phyloP scores from a whole-genome alignment of 768 basidiomycete species.

The Gymnopilus junonius region DNA sequence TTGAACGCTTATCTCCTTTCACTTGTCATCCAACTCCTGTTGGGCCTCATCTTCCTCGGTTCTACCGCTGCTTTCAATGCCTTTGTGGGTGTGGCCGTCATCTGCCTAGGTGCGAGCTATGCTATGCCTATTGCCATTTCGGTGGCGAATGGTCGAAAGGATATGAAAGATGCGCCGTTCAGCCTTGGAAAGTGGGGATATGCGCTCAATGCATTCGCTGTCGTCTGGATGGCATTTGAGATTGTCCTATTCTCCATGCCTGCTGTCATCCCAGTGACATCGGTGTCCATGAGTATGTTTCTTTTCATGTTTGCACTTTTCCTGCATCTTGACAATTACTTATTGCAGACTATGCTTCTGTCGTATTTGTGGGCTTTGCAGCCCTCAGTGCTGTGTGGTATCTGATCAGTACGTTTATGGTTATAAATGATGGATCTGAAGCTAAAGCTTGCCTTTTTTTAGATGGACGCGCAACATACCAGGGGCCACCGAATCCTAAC shows the following conservation, averaged over 20 bases:
- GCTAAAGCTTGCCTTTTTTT: background rate
- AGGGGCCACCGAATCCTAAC: constrained; percentile 42
- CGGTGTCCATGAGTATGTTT: constrained; percentile 49
- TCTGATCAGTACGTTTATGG: constrained; percentile 47
- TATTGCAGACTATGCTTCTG: constrained; percentile 63
- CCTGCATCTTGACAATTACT: background rate
- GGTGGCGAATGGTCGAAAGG: constrained; percentile 45
- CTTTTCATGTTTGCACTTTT: background rate
- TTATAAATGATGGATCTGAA: too few relatives aligned
- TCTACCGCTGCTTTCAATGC: constrained; percentile 69
- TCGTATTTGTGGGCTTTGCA: constrained; percentile 68
- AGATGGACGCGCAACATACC: constrained; percentile 50
- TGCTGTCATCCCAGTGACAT: constrained; percentile 58
- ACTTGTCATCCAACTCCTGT: constrained; percentile 57
- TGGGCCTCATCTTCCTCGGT: constrained; percentile 67
- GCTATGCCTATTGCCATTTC: constrained; percentile 64
- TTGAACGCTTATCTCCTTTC: constrained; percentile 65
- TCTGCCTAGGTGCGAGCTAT: constrained; percentile 68
- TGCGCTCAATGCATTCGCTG: constrained; percentile 52
- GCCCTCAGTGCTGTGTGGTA: constrained; percentile 66
- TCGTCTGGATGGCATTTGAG: constrained; percentile 65
- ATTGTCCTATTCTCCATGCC: constrained; percentile 75
- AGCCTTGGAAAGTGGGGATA: constrained; percentile 49
- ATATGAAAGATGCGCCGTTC: constrained; percentile 55
- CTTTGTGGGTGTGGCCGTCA: constrained; percentile 68